phyloP scores from a whole-genome alignment of 2,329 filamentous ascomycete genomes.

The Sporothrix humicola region DNA sequence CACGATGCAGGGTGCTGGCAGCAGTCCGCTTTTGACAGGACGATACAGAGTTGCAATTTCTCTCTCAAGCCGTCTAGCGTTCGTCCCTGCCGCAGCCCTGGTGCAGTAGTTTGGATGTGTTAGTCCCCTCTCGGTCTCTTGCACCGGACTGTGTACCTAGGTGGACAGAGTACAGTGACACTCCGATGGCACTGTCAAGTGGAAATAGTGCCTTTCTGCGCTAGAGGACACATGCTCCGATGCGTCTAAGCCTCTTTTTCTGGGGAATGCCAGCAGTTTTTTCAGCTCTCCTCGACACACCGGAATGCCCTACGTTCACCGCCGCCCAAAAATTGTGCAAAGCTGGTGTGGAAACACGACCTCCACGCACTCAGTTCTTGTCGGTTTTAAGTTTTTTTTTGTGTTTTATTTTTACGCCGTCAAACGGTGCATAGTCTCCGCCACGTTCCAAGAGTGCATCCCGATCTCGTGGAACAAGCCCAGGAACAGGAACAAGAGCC shows the following conservation, averaged over 20 bases:
- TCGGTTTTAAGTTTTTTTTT: too few species aligned
- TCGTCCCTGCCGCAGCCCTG: slow-evolving; percentile 11
- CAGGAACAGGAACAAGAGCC: not conserved
- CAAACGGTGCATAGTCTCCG: not conserved
- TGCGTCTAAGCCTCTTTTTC: slow-evolving; percentile 32
- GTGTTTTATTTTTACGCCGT: not conserved
- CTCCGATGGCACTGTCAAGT: not conserved
- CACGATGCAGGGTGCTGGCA: not conserved
- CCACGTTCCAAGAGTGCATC: not conserved
- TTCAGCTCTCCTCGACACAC: slow-evolving; percentile 33
- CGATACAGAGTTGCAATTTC: slow-evolving; percentile 1
- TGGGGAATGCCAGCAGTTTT: slow-evolving; percentile 22
- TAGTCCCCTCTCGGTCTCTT: not conserved
- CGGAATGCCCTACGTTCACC: not conserved
- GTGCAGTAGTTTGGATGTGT: not conserved
- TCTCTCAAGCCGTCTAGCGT: not conserved
- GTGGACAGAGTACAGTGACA: not conserved
- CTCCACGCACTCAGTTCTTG: not conserved
- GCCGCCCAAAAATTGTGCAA: not conserved
- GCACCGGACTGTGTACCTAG: not conserved
- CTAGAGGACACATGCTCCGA: not conserved
- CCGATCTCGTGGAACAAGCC: slow-evolving; percentile 6
- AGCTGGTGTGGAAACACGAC: not conserved
- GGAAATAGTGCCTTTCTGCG: not conserved
- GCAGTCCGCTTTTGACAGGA: not conserved